Evolutionary conservation across 169 alveolate genomes (phyloP).

Genomic region (Amoebophrya sp.): DNA sequence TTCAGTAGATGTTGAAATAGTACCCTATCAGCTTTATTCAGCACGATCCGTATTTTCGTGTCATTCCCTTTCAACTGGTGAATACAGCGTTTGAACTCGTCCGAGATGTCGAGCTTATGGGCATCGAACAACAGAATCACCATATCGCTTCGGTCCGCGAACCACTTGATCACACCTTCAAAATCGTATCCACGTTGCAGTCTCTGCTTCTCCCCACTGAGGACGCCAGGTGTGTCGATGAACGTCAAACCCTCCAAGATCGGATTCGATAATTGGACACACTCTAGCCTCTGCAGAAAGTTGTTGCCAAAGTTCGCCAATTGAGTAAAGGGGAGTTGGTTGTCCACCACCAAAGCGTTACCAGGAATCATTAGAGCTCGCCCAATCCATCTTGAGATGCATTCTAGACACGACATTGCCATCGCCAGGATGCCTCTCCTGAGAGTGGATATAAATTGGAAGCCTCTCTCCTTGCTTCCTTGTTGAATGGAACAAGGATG

Average conservation of each 20-base stretch:
- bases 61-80: constrained; percentile 52
- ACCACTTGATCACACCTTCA: constrained; percentile 69
- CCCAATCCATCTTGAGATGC: neutral
- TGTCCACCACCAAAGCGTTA: constrained; percentile 65
- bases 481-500: neutral
- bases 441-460: neutral
- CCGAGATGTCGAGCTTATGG: constrained; percentile 67
- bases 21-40: constrained; percentile 59
- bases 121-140: constrained; percentile 64
- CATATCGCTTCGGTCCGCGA: constrained; percentile 64
- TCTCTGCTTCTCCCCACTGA: constrained; percentile 64
- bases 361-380: constrained; percentile 64
- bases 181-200: constrained; percentile 68
- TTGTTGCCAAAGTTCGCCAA: constrained; percentile 62
- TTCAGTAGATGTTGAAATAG: neutral
- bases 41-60: constrained; percentile 56
- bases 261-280: constrained; percentile 40
- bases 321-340: constrained; percentile 63
- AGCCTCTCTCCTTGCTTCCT: neutral
- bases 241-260: constrained; percentile 55
- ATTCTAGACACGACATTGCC: neutral
- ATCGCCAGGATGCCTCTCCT: too few relatives aligned
- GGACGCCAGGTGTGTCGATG: constrained; percentile 73
- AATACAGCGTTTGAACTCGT: constrained; percentile 62
- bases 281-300: constrained; percentile 60